Evolutionary conservation across 2,329 filamentous ascomycete species (phyloP).

Genomic region (Fusarium miscanthi): DNA sequence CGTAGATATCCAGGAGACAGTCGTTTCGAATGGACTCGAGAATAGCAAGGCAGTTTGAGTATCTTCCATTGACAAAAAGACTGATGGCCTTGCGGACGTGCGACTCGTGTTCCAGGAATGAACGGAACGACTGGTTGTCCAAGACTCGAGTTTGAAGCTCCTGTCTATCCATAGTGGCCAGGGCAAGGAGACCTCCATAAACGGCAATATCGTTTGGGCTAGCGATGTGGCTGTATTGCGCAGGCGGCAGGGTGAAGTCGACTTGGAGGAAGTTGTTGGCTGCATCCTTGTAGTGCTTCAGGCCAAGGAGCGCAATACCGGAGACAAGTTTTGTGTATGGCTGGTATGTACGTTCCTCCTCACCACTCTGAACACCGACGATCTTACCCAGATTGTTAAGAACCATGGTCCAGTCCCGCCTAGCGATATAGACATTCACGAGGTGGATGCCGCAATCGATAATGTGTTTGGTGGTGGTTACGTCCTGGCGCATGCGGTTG

Average conservation of each 20-base stretch:
- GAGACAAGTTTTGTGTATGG: conserved; percentile 64
- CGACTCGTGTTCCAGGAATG: conserved; percentile 90
- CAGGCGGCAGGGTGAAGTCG: conserved; percentile 61
- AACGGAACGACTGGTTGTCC: conserved; percentile 83
- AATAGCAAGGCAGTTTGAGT: conserved; percentile 84
- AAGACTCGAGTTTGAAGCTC: conserved; percentile 81
- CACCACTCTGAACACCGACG: conserved; percentile 57
- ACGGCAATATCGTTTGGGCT: conserved; percentile 90
- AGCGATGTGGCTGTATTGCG: conserved; percentile 75
- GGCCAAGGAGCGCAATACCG: conserved; percentile 62
- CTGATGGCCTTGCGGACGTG: conserved; percentile 92
- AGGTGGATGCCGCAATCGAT: conserved; percentile 84
- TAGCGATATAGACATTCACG: conserved; percentile 79
- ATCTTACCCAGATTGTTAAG: conserved; percentile 72
- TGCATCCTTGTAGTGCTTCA: conserved; percentile 67
- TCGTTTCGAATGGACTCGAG: conserved; percentile 85
- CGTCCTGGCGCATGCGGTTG: conserved; percentile 88
- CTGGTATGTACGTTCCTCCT: conserved; percentile 59
- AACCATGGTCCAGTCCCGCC: conserved; percentile 80
- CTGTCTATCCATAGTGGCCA: conserved; percentile 87
- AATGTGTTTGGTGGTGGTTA: conserved; percentile 84
- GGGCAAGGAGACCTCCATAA: conserved; percentile 89
- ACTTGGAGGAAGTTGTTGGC: conserved; percentile 76
- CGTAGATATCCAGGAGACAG: conserved; percentile 89
- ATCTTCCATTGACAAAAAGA: conserved; percentile 91